Conservation (phyloP, 2,329 filamentous ascomycete genomes). For the Lachnellula subtilissima region DNA sequence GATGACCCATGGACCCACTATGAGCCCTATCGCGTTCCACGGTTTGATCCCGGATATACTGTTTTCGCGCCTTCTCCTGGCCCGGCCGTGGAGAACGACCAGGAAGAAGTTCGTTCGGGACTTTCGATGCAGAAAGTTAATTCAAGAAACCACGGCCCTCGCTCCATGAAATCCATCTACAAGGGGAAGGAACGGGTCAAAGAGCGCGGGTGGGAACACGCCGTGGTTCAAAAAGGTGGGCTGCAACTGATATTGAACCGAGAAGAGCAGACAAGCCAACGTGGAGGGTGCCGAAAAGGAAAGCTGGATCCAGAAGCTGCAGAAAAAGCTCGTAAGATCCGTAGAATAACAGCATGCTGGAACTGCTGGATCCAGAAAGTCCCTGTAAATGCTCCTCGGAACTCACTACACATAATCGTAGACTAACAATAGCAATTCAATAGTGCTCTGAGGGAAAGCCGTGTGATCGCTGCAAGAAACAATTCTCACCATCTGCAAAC, state of each 20-base stretch:
- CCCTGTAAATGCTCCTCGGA: conserved; percentile 5
- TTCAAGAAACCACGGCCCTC: not conserved
- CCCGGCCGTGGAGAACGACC: conserved; percentile 6
- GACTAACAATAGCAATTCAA: conserved; percentile 1
- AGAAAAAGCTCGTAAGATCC: conserved; percentile 18
- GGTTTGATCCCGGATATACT: conserved; percentile 8
- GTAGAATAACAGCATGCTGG: conserved; percentile 22
- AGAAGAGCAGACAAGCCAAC: conserved; percentile 3
- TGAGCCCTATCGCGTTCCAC: conserved; percentile 7
- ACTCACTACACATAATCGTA: not conserved
- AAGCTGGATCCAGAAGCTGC: conserved; percentile 15
- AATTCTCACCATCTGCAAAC: conserved; percentile 5
- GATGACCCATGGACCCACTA: conserved; percentile 17
- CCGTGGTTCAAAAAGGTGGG: conserved; percentile 10
- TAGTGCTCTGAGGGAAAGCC: conserved; percentile 18
- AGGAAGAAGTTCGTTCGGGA: not conserved
- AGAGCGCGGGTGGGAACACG: conserved; percentile 10
- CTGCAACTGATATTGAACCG: conserved; percentile 3
- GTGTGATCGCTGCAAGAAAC: conserved; percentile 20
- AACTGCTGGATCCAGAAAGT: conserved; percentile 25
- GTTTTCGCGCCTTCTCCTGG: conserved; percentile 17
- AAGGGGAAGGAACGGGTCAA: conserved; percentile 11
- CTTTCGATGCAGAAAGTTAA: not conserved
- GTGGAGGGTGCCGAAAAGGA: conserved; percentile 15
- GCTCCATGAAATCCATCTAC: not conserved